Conservation (phyloP, 441 rosid genomes). For the Croton setiger region DNA sequence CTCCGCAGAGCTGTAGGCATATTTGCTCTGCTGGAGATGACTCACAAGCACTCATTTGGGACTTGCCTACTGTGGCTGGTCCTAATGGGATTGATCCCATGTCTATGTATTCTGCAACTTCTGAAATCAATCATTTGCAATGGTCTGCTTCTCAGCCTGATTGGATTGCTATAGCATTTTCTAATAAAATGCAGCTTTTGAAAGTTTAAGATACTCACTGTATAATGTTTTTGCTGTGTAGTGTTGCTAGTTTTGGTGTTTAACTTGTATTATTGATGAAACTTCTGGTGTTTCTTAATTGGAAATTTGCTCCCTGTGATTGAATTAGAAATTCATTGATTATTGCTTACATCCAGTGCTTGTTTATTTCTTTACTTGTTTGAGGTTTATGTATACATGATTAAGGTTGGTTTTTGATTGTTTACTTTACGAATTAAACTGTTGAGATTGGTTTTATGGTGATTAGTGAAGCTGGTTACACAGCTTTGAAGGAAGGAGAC, state of each 20-base stretch:
- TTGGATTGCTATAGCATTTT: conserved; percentile 81
- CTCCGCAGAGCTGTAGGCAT: conserved; percentile 79
- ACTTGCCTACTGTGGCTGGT: conserved; percentile 87
- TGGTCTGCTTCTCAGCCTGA: conserved; percentile 85
- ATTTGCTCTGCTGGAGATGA: conserved; percentile 92
- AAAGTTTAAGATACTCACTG: conserved; percentile 58
- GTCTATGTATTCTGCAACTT: conserved; percentile 72
- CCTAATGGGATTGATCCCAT: conserved; percentile 89
- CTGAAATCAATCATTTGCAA: conserved; percentile 86
- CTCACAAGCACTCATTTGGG: conserved; percentile 80
- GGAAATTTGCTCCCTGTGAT: conserved; percentile 3
- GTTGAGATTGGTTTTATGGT: too few relatives aligned
- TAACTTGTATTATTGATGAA: not conserved
- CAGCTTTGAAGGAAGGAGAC: too few relatives aligned
- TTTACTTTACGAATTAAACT: too few relatives aligned
- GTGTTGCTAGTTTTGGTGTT: conserved; percentile 3
- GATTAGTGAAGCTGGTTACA: too few relatives aligned
- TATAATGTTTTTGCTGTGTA: not conserved
- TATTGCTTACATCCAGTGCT: not conserved
- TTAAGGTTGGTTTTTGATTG: not conserved
- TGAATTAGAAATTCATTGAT: not conserved
- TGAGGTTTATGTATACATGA: not conserved
- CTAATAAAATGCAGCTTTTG: conserved; percentile 82
- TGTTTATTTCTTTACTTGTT: not conserved
- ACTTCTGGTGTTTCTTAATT: not conserved